Percentiles rank a stretch among this genome's conserved stretches.
Evolutionary conservation across 1,284 basidiomycete genomes (phyloP).

Genomic region (Rhizoctonia solani): DNA sequence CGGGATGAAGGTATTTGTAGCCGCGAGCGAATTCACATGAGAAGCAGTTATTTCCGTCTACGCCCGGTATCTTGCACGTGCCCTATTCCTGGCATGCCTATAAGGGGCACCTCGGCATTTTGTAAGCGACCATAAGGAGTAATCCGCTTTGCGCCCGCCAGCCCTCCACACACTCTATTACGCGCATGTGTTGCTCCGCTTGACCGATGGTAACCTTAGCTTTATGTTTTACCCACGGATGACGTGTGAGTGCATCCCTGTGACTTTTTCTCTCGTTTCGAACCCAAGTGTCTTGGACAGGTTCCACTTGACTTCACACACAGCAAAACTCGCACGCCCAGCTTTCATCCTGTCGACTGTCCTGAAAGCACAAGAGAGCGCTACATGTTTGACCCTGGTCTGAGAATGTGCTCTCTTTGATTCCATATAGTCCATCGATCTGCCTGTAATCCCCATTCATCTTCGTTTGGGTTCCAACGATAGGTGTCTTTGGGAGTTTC

Average conservation of each 20-base stretch:
- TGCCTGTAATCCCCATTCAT: no score
- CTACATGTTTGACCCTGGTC: no score
- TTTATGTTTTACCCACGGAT: slow-evolving; percentile 2
- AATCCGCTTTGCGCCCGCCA: slow-evolving; percentile 22
- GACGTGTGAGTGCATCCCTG: neutral
- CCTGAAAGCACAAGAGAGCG: neutral
- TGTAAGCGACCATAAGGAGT: slow-evolving; percentile 23
- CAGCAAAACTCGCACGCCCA: slow-evolving; percentile 1
- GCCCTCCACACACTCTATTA: slow-evolving; percentile 29
- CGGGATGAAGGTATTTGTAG: slow-evolving; percentile 30
- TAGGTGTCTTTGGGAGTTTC: no score
- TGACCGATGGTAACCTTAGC: neutral
- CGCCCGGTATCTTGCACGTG: slow-evolving; percentile 22
- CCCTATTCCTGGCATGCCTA: slow-evolving; percentile 13
- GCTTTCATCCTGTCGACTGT: neutral
- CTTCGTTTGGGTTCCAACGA: no score
- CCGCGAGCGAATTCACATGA: slow-evolving; percentile 21
- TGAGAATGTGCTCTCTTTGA: neutral
- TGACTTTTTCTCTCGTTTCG: neutral
- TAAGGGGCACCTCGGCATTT: slow-evolving; percentile 14
- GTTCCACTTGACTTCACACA: neutral
- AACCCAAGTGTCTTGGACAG: neutral
- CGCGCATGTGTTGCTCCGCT: neutral
- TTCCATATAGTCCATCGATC: neutral
- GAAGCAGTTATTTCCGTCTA: slow-evolving; percentile 13